phyloP scores from a whole-genome alignment of 805 yeast species.

The Lachancea quebecensis region DNA sequence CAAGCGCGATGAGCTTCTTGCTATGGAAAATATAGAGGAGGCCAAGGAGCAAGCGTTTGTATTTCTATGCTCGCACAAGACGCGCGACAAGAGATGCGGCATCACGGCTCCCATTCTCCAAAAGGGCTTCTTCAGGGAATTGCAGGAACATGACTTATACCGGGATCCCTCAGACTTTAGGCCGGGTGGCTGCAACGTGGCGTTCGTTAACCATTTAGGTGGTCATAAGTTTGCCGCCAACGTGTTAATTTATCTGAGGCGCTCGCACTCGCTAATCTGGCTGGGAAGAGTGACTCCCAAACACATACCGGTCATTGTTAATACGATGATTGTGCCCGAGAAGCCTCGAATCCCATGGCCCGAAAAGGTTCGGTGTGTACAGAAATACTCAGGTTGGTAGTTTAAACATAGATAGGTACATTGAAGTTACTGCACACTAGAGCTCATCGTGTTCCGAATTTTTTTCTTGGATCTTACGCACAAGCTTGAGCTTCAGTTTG shows the following conservation, averaged over 20 bases:
- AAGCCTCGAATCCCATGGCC: conserved; percentile 63
- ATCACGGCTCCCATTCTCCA: conserved; percentile 87
- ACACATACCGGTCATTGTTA: conserved; percentile 67
- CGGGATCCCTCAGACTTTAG: conserved; percentile 74
- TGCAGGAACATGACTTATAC: conserved; percentile 63
- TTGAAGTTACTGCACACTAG: neutral
- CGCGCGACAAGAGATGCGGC: conserved; percentile 92
- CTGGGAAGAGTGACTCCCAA: conserved; percentile 77
- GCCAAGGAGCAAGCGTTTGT: conserved; percentile 44
- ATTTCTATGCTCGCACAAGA: conserved; percentile 79
- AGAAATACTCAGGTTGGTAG: conserved; percentile 36
- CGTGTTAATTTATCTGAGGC: conserved; percentile 62
- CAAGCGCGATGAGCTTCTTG: conserved; percentile 12
- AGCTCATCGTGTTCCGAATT: neutral
- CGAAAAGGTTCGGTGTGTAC: conserved; percentile 51
- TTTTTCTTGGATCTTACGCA: neutral
- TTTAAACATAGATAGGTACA: neutral
- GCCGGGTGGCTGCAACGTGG: conserved; percentile 66
- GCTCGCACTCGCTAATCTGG: conserved; percentile 58
- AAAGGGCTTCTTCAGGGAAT: conserved; percentile 63
- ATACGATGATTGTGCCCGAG: conserved; percentile 62
- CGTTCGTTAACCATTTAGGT: conserved; percentile 80
- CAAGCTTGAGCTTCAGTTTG: neutral
- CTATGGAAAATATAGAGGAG: conserved; percentile 31
- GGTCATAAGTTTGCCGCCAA: conserved; percentile 96